These are phyloP conservation scores for Leptomonas pyrrhocoris DNA, from an alignment of 208 protist species.

Conservation along the genomic window DNA sequence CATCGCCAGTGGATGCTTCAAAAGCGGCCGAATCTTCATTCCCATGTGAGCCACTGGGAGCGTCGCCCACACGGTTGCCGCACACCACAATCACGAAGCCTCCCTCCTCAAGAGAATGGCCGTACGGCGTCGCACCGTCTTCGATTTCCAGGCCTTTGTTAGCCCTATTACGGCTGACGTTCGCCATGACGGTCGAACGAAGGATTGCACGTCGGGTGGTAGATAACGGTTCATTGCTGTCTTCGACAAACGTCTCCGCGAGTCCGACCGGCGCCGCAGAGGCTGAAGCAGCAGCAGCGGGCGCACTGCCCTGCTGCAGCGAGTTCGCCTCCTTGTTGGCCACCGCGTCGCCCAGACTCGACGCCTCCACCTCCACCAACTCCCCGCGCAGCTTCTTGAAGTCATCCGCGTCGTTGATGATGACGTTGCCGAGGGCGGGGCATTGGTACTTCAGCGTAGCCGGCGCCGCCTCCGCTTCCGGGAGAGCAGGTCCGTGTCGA, in stretches of 20 bases:
- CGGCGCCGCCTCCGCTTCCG: slow-evolving; percentile 2
- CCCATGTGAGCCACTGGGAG: background rate
- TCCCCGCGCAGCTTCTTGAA: slow-evolving; percentile 1
- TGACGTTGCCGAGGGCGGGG: slow-evolving; percentile 16
- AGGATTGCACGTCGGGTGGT: background rate
- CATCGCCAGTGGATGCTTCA: background rate
- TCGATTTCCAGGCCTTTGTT: background rate
- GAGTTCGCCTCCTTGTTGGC: background rate
- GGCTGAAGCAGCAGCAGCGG: background rate
- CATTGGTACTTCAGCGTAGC: background rate
- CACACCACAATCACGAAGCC: slow-evolving; percentile 21
- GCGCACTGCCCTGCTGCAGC: background rate
- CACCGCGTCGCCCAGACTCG: background rate
- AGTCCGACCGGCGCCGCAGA: background rate
- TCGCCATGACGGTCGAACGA: background rate
- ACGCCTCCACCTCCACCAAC: slow-evolving; percentile 5
- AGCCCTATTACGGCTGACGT: too few relatives aligned
- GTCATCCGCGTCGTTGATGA: slow-evolving; percentile 6
- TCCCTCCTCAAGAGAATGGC: background rate
- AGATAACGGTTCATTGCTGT: background rate
- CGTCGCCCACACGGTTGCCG: background rate
- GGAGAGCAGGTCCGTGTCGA: background rate
- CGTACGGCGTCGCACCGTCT: too few relatives aligned
- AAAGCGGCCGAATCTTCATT: background rate
- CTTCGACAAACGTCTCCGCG: background rate